Evolutionary conservation across 1,139 yeast genomes (phyloP).

Genomic region (Arxiozyma heterogenica): DNA sequence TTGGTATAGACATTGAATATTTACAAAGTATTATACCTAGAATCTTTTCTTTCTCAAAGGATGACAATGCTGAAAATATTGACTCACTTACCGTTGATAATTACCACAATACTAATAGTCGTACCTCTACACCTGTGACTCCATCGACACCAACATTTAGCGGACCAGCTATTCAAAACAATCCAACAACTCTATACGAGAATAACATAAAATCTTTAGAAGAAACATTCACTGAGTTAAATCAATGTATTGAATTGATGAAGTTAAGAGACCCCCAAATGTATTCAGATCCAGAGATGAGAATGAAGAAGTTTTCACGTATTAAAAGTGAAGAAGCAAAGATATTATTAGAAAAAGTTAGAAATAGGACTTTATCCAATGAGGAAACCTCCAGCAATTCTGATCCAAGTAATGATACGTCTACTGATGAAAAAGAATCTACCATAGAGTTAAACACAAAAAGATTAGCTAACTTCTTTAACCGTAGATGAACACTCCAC

Average conservation of each 20-base stretch:
- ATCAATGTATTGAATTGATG: slow-evolving; percentile 53
- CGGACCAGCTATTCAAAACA: slow-evolving; percentile 3
- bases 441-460: slow-evolving; percentile 7
- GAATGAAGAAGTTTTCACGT: slow-evolving; percentile 54
- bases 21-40: slow-evolving; percentile 44
- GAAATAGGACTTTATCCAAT: slow-evolving; percentile 6
- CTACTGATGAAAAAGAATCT: slow-evolving; percentile 1
- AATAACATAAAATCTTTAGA: slow-evolving; percentile 35
- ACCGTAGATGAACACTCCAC: neutral
- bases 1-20: slow-evolving; percentile 52
- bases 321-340: slow-evolving; percentile 53
- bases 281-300: slow-evolving; percentile 43
- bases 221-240: slow-evolving; percentile 49
- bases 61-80: neutral
- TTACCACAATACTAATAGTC: slow-evolving; percentile 8
- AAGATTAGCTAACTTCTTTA: slow-evolving; percentile 9
- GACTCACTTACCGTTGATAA: neutral
- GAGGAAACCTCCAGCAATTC: neutral
- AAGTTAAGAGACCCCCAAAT: slow-evolving; percentile 43
- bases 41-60: slow-evolving; percentile 30
- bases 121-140: slow-evolving; percentile 28
- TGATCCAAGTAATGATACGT: neutral
- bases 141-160: slow-evolving; percentile 16
- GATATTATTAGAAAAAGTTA: slow-evolving; percentile 38
- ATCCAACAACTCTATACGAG: slow-evolving; percentile 22